These are phyloP conservation scores for Nannizzia gypsea DNA, from an alignment of 2,329 filamentous ascomycete genomes.

Conservation along the genomic window DNA sequence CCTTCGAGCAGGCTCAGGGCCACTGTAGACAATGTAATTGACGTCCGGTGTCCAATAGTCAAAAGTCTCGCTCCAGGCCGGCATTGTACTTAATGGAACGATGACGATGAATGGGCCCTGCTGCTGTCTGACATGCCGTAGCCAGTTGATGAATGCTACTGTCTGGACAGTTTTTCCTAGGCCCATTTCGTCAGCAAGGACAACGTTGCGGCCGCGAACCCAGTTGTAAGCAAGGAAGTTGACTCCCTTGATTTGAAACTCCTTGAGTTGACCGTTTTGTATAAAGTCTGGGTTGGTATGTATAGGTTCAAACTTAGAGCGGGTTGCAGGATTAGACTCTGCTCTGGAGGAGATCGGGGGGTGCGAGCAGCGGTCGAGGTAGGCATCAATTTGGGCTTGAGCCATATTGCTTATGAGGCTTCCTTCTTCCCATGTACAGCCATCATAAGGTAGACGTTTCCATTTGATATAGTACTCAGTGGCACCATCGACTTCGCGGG, in stretches of 20 bases:
- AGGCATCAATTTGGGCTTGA: conserved; percentile 84
- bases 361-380: conserved; percentile 68
- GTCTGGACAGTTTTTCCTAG: conserved; percentile 97
- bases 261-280: conserved; percentile 68
- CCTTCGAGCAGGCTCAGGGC: conserved; percentile 70
- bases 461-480: conserved; percentile 93
- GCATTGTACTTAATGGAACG: conserved; percentile 93
- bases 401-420: conserved; percentile 64
- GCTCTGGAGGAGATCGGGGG: conserved; percentile 68
- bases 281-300: conserved; percentile 79
- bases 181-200: conserved; percentile 97
- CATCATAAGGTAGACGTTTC: conserved; percentile 87
- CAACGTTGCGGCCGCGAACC: conserved; percentile 88
- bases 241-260: conserved; percentile 86
- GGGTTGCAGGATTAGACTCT: conserved; percentile 63
- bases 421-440: conserved; percentile 84
- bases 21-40: conserved; percentile 95
- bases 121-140: conserved; percentile 77
- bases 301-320: conserved; percentile 59
- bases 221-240: conserved; percentile 97
- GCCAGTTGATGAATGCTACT: conserved; percentile 92
- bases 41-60: conserved; percentile 91
- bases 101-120: conserved; percentile 94
- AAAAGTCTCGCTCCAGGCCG: conserved; percentile 96
- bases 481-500: conserved; percentile 65